Evolutionary conservation across 441 rosid species (phyloP), one percentile per base, ranked within the genome.

Genomic region (Melastoma candidum): DNA sequence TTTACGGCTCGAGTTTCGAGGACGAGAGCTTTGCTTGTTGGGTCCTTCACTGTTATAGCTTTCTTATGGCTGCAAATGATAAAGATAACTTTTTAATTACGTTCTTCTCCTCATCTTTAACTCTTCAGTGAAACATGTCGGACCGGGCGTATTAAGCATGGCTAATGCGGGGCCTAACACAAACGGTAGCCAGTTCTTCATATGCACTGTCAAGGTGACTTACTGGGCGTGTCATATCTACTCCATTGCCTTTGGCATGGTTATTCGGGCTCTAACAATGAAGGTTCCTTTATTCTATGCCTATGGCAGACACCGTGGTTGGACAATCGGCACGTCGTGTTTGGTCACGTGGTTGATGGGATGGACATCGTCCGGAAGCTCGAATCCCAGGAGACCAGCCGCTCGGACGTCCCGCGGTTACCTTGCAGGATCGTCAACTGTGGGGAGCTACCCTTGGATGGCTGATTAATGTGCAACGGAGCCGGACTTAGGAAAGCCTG

Each of bases 101-200:
- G 5, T 32, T 32, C 41, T 32, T 32, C 22, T 17, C 22, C 22
- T 17, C 22, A 17, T 17, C 41, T 32, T 2, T 29, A 25, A 12
- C 44, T 70, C 46, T 67, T 68, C 77, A 80, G 90, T 83, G 84
- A 83, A 74, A 61, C 90, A 83, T 64, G 69, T 72, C 1, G 90
- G 82, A 66, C 78, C 86, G 17, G 90, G 90, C 56, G 69, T 80
- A 26, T 57, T 83, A 63, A 80, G 86, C 62, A 83, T 83, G 90
- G 90, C 90, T 4, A 83, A 80, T 51, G 84, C 86, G 50, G 90
- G 90, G 68, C 86, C 90, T 52, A 70, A 78, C 43, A 83, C 90
- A 29, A 83, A 83, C 48, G 86, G 90, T 44, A 83, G 90, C 62
- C 90, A 83, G 54, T 83, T 83, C 61, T 83, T 83, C 71, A 76